Conservation (phyloP, 441 rosid species). For the Gossypium lobatum region DNA sequence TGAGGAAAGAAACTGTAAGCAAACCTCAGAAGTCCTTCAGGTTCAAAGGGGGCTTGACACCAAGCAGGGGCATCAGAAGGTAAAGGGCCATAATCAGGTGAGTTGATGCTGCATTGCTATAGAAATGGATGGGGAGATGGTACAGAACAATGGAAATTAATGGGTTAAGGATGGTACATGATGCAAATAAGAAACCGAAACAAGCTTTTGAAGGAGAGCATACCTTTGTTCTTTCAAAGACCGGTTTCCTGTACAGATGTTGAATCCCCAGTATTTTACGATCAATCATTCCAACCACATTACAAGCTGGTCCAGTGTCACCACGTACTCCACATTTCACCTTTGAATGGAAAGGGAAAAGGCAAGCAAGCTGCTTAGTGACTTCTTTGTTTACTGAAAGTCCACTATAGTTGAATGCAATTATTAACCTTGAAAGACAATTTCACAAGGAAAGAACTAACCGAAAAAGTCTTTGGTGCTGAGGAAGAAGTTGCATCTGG, state of each 20-base stretch:
- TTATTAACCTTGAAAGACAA: neutral
- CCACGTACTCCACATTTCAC: conserved; percentile 77
- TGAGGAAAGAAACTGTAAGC: conserved; percentile 5
- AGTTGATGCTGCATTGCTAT: conserved; percentile 71
- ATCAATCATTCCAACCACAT: conserved; percentile 75
- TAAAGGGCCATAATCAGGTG: conserved; percentile 60
- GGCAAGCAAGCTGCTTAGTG: neutral
- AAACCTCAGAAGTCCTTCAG: conserved; percentile 84
- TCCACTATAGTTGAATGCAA: neutral
- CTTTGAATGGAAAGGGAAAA: conserved; percentile 25
- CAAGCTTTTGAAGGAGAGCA: conserved; percentile 8
- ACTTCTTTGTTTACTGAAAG: neutral
- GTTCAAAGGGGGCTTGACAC: conserved; percentile 95
- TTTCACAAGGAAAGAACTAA: conserved; percentile 21
- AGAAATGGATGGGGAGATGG: conserved; percentile 19
- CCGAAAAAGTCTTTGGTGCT: conserved; percentile 34
- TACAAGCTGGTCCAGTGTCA: conserved; percentile 76
- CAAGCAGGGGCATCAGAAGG: conserved; percentile 80
- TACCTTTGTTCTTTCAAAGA: conserved; percentile 62
- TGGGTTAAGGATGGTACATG: neutral
- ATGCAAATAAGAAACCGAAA: conserved; percentile 11
- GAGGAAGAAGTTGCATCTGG: conserved; percentile 42
- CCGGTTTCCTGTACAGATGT: conserved; percentile 62
- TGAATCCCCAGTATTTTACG: conserved; percentile 53
- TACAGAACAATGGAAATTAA: neutral